Conservation (phyloP, 1,139 yeast species). For the Blastobotrys indianensis region DNA sequence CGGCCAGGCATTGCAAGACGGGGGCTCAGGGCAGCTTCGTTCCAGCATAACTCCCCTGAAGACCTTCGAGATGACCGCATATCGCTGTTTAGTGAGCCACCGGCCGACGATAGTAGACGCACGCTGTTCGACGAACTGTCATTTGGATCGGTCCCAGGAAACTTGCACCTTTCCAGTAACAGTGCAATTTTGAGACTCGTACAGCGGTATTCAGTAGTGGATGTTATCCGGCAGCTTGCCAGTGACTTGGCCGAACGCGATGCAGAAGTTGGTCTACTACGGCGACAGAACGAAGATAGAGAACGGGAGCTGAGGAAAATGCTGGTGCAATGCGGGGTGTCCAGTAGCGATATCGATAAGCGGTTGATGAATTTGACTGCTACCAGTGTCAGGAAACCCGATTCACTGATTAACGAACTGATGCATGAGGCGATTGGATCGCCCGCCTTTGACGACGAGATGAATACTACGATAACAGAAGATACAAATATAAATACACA, state of each 20-base stretch:
- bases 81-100: constrained; percentile 12
- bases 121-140: constrained; percentile 25
- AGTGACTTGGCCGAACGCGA: constrained; percentile 46
- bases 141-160: constrained; percentile 33
- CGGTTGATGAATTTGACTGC: constrained; percentile 30
- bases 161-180: constrained; percentile 35
- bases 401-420: constrained; percentile 26
- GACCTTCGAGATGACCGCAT: constrained; percentile 9
- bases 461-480: neutral
- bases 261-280: constrained; percentile 40
- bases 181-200: constrained; percentile 37
- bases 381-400: constrained; percentile 25
- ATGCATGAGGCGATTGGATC: constrained; percentile 31
- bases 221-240: constrained; percentile 45
- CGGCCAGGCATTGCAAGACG: neutral
- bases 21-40: neutral
- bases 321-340: constrained; percentile 43
- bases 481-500: neutral
- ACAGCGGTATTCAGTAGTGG: constrained; percentile 39
- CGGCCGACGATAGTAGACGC: constrained; percentile 15
- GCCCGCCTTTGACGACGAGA: constrained; percentile 2
- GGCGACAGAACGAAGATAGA: constrained; percentile 40
- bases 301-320: constrained; percentile 42
- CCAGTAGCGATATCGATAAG: constrained; percentile 42
- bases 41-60: constrained; percentile 1